Conservation (phyloP, 768 basidiomycete species). For the Tulasnella sp. region DNA sequence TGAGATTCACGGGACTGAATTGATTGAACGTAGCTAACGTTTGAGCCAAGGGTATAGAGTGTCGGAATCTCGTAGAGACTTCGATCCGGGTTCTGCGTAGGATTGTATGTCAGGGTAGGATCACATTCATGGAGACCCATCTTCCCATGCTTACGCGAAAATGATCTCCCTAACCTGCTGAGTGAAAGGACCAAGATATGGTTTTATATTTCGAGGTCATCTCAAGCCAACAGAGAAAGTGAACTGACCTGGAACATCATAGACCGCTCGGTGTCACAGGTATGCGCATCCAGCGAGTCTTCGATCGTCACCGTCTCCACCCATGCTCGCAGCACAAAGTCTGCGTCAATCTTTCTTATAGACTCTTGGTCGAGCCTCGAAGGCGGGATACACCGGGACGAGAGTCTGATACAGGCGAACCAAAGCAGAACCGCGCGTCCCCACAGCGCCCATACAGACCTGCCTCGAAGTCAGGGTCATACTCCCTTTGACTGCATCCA, state of each 20-base stretch:
- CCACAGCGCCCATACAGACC: constrained; percentile 7
- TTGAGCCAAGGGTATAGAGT: neutral
- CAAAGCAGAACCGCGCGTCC: constrained; percentile 6
- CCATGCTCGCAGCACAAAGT: constrained; percentile 5
- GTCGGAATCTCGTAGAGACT: neutral
- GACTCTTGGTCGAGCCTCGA: too few relatives aligned
- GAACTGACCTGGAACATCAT: neutral
- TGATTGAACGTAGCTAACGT: neutral
- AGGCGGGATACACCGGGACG: too few relatives aligned
- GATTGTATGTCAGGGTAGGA: neutral
- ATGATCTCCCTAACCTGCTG: neutral
- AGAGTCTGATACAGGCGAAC: neutral
- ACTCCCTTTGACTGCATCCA: too few relatives aligned
- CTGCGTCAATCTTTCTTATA: neutral
- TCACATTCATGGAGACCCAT: neutral
- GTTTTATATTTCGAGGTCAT: too few relatives aligned
- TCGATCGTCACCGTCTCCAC: constrained; percentile 10
- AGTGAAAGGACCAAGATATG: too few relatives aligned
- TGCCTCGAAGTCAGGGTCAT: neutral
- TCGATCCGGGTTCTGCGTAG: neutral
- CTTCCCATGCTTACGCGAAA: neutral
- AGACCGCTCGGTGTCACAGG: neutral
- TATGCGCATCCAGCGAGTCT: constrained; percentile 4
- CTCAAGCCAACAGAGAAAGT: too few relatives aligned
- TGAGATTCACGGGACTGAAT: neutral